These are phyloP conservation scores for Glaciozyma antarctica DNA, from an alignment of 768 basidiomycete species.

Conservation along the genomic window DNA sequence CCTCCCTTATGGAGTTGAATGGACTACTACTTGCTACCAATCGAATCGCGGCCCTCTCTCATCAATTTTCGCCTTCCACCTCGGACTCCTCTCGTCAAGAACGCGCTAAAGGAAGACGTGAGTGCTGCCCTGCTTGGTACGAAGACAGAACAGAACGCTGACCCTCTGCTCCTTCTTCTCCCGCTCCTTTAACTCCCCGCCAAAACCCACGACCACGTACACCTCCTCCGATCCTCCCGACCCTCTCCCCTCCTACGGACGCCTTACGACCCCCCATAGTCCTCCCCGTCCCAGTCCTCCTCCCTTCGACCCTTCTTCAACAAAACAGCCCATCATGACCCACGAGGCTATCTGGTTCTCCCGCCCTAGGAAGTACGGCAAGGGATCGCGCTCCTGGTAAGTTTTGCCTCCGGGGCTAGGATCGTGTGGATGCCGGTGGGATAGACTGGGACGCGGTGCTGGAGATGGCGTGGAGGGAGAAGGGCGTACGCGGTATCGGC, in stretches of 20 bases:
- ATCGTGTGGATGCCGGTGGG: neutral
- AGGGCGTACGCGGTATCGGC: neutral
- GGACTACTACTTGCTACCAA: no score
- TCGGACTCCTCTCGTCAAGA: no score
- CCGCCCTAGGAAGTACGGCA: slow-evolving; percentile 37
- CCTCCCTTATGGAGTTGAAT: no score
- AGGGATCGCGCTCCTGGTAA: slow-evolving; percentile 34
- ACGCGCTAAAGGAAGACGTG: no score
- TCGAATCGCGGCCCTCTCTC: no score
- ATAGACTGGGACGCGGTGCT: neutral
- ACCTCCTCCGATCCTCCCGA: neutral
- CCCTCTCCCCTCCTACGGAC: neutral
- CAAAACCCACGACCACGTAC: neutral
- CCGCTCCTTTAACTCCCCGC: neutral
- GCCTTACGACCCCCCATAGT: neutral
- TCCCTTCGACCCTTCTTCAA: neutral
- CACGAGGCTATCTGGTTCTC: slow-evolving; percentile 36
- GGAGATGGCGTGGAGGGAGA: neutral
- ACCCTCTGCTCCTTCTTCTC: neutral
- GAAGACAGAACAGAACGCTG: no score
- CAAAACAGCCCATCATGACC: slow-evolving; percentile 25
- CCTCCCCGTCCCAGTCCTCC: neutral
- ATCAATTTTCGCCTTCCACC: no score
- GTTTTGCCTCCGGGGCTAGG: neutral
- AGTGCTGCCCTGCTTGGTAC: no score